Conservation (phyloP, 148 eudicot species). For the Silene uniflora region DNA sequence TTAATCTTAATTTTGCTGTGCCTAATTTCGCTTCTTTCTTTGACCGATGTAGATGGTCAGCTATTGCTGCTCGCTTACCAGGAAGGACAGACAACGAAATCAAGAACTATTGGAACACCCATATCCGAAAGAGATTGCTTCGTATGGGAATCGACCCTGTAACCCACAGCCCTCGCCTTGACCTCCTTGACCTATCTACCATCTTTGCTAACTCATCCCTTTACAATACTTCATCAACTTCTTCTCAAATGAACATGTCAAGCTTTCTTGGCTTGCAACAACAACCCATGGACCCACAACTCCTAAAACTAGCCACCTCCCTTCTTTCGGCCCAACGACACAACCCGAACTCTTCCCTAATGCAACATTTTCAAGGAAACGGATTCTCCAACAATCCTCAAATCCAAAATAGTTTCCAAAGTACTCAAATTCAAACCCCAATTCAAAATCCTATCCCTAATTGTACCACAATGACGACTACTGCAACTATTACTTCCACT, state of each 20-base stretch:
- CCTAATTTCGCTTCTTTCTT: slow-evolving; percentile 22
- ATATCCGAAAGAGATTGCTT: slow-evolving; percentile 70
- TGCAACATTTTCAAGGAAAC: slow-evolving; percentile 34
- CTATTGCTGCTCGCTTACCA: slow-evolving; percentile 87
- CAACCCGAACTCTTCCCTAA: slow-evolving; percentile 31
- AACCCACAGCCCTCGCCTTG: slow-evolving; percentile 86
- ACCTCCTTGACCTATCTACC: slow-evolving; percentile 72
- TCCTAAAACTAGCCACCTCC: slow-evolving; percentile 60
- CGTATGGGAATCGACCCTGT: slow-evolving; percentile 96
- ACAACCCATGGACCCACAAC: slow-evolving; percentile 62
- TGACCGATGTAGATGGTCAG: slow-evolving; percentile 74
- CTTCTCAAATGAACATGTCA: slow-evolving; percentile 56
- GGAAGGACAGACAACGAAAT: slow-evolving; percentile 95
- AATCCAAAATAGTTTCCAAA: slow-evolving; percentile 33
- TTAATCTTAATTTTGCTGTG: slow-evolving; percentile 18
- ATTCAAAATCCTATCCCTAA: slow-evolving; percentile 36
- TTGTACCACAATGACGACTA: slow-evolving; percentile 32
- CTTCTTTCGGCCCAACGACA: slow-evolving; percentile 43
- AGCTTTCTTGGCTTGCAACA: slow-evolving; percentile 43
- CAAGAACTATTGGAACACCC: slow-evolving; percentile 96
- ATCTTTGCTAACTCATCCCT: slow-evolving; percentile 43
- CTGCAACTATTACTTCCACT: not conserved
- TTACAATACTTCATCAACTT: slow-evolving; percentile 33
- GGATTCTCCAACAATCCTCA: slow-evolving; percentile 23
- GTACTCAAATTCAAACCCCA: slow-evolving; percentile 39